Conservation (phyloP, 331 rosid species). For the Quercus tomentella region DNA sequence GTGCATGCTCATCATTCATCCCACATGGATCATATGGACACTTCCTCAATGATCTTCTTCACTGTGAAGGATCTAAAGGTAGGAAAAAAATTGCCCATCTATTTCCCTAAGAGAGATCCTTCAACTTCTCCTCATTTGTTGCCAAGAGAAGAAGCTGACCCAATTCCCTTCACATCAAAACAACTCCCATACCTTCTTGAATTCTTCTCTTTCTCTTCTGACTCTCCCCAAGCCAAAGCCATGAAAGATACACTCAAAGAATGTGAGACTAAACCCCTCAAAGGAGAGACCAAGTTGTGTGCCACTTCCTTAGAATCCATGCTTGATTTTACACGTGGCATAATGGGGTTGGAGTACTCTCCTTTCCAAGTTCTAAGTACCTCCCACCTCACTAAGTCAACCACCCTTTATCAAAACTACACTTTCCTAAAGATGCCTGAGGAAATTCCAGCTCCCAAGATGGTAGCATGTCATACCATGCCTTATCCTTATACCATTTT, state of each 20-base stretch:
- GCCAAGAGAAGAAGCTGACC: slow-evolving; percentile 52
- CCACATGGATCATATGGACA: slow-evolving; percentile 44
- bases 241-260: slow-evolving; percentile 51
- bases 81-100: slow-evolving; percentile 56
- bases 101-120: slow-evolving; percentile 42
- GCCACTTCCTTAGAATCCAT: slow-evolving; percentile 74
- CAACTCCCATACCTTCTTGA: slow-evolving; percentile 40
- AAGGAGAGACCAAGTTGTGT: slow-evolving; percentile 72
- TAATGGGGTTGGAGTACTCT: slow-evolving; percentile 35
- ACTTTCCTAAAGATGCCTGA: slow-evolving; percentile 38
- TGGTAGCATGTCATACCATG: slow-evolving; percentile 71
- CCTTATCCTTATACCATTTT: slow-evolving; percentile 78
- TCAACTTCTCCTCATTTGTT: slow-evolving; percentile 54
- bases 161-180: slow-evolving; percentile 56
- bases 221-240: slow-evolving; percentile 70
- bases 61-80: slow-evolving; percentile 44
- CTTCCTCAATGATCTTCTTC: slow-evolving; percentile 60
- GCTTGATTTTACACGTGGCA: slow-evolving; percentile 40
- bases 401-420: slow-evolving; percentile 50
- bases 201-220: slow-evolving; percentile 47
- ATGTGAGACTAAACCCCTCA: slow-evolving; percentile 55
- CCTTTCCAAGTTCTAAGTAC: slow-evolving; percentile 46
- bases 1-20: slow-evolving; percentile 13
- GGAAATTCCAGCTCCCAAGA: slow-evolving; percentile 39
- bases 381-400: slow-evolving; percentile 34